A percentile compares a stretch with the other conserved stretches of the same genome.
These are phyloP conservation scores for Patellifolia procumbens DNA, from an alignment of 179 eudicot species.

Conservation along the genomic window DNA sequence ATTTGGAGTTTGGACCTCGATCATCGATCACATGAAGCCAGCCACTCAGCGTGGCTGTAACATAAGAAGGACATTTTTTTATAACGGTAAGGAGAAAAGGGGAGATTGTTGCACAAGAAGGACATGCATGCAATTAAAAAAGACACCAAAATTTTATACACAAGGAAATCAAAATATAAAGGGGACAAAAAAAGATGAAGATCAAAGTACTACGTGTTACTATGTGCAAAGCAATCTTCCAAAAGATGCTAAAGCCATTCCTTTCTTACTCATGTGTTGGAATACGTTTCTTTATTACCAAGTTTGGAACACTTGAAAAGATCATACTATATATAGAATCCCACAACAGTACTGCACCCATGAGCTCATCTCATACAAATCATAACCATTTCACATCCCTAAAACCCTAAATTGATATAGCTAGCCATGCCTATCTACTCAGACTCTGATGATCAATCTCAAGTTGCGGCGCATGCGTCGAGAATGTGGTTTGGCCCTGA, in stretches of 20 bases:
- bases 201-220: too few species aligned
- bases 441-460: slow-evolving; percentile 46
- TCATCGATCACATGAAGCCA: too few species aligned
- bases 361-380: not conserved
- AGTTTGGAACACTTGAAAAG: slow-evolving; percentile 33
- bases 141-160: too few species aligned
- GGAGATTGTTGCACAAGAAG: too few species aligned
- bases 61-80: too few species aligned
- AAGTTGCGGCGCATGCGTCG: slow-evolving; percentile 15
- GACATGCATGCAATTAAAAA: too few species aligned
- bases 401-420: not conserved
- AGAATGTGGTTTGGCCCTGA: slow-evolving; percentile 44
- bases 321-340: slow-evolving; percentile 13
- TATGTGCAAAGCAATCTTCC: slow-evolving; percentile 31
- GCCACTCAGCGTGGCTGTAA: too few species aligned
- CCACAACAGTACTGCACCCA: not conserved
- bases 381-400: not conserved
- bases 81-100: too few species aligned
- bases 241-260: slow-evolving; percentile 57
- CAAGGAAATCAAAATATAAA: too few species aligned
- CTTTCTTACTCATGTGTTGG: slow-evolving; percentile 36
- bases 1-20: too few species aligned
- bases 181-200: too few species aligned
- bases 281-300: slow-evolving; percentile 39
- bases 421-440: slow-evolving; percentile 54